These are phyloP conservation scores for Reticulascus tulasneorum DNA, from an alignment of 2,329 filamentous ascomycete species.

Conservation along the genomic window DNA sequence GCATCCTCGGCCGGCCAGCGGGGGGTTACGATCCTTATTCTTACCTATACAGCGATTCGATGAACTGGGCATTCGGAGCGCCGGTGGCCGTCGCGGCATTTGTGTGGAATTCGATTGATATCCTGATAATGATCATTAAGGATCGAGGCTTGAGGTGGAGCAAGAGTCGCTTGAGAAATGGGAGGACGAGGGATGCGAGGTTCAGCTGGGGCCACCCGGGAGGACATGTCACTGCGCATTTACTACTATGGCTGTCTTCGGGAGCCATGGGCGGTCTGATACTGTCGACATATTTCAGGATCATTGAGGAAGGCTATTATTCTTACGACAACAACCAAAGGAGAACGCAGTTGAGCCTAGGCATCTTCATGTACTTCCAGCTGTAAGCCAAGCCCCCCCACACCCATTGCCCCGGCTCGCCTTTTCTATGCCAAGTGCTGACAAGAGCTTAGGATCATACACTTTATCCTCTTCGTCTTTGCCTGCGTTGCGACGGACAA, in stretches of 20 bases:
- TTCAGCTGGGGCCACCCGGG: conserved; percentile 8
- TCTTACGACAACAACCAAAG: no score
- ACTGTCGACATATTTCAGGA: background rate
- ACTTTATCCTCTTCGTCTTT: conserved; percentile 14
- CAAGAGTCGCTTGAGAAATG: no score
- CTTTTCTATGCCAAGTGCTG: background rate
- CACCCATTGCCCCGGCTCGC: background rate
- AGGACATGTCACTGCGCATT: conserved; percentile 7
- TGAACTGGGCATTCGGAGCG: conserved; percentile 1
- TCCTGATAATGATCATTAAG: conserved; percentile 4
- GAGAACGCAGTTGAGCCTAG: no score
- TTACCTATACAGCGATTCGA: background rate
- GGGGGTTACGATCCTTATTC: background rate
- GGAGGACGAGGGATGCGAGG: background rate
- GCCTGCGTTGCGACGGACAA: conserved; percentile 14
- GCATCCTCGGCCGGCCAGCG: conserved; percentile 1
- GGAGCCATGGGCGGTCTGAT: background rate
- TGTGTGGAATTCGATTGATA: conserved; percentile 6
- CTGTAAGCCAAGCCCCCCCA: background rate
- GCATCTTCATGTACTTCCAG: conserved; percentile 9
- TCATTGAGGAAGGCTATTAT: no score
- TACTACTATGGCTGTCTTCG: conserved; percentile 7
- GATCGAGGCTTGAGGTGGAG: conserved; percentile 8
- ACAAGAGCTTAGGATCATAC: conserved; percentile 4
- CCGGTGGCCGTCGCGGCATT: conserved; percentile 4